Evolutionary conservation across 306 rosid genomes (phyloP).

Genomic region (Cucurbita ficifolia): DNA sequence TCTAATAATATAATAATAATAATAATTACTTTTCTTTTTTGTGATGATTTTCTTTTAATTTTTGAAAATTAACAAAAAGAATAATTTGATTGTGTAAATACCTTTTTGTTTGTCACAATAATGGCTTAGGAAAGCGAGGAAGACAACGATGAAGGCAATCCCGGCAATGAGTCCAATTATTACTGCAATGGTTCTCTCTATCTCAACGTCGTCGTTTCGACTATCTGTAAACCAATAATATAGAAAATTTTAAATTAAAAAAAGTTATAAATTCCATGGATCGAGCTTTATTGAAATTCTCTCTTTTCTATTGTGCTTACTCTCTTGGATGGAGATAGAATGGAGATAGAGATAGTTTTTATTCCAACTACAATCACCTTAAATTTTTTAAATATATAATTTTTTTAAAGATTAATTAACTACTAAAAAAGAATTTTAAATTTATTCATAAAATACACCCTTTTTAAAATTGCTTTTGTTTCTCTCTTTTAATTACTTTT

Average conservation of each 20-base stretch:
- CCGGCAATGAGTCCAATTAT: constrained; percentile 10
- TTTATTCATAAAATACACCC: too few species aligned
- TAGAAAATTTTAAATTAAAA: not conserved
- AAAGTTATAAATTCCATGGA: not conserved
- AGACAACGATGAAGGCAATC: constrained; percentile 3
- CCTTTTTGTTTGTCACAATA: constrained; percentile 11
- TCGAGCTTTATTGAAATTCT: not conserved
- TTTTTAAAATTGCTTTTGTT: not conserved
- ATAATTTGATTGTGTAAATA: not conserved
- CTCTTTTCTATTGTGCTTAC: not conserved
- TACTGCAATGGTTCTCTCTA: constrained; percentile 9
- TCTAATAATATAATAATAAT: too few species aligned
- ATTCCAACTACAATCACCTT: not conserved
- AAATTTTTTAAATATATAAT: too few species aligned
- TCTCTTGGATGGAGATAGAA: not conserved
- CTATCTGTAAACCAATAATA: not conserved
- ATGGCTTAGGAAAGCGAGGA: constrained; percentile 11
- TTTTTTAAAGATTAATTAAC: too few species aligned
- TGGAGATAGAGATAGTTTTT: not conserved
- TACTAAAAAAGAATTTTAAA: too few species aligned
- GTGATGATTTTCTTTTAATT: too few species aligned
- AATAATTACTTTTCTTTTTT: too few species aligned
- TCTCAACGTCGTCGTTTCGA: constrained; percentile 31
- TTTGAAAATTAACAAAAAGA: too few species aligned
- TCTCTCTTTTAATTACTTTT: too few species aligned